A percentile compares a stretch with the other conserved stretches of the same genome.
phyloP scores from a whole-genome alignment of 2,329 filamentous ascomycete species.

The Eurotiales sp. region DNA sequence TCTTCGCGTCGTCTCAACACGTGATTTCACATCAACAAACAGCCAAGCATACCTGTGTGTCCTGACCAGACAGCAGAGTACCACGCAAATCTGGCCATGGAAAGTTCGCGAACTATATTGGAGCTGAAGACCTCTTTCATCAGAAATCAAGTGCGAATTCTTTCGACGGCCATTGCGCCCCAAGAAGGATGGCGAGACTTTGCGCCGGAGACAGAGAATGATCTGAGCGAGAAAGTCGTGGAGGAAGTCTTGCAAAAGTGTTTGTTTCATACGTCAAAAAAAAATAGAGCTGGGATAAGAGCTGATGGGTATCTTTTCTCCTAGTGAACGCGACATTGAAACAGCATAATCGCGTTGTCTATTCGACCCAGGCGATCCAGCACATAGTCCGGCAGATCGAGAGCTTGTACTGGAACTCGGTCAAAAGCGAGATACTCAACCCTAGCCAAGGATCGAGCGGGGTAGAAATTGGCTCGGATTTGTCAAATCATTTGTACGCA shows the following conservation, averaged over 20 bases:
- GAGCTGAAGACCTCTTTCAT: constrained; percentile 52
- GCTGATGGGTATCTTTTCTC: neutral
- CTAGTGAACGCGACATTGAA: constrained; percentile 52
- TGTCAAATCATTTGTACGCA: constrained; percentile 36
- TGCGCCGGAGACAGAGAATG: constrained; percentile 39
- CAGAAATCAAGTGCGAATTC: constrained; percentile 48
- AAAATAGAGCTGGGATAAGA: constrained; percentile 1
- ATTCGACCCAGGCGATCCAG: constrained; percentile 52
- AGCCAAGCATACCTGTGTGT: neutral
- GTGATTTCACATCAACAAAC: constrained; percentile 5
- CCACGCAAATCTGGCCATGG: constrained; percentile 27
- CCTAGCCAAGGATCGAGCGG: constrained; percentile 23
- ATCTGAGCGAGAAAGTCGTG: constrained; percentile 47
- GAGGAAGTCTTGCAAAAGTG: constrained; percentile 51
- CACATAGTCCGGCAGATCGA: constrained; percentile 56
- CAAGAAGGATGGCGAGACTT: constrained; percentile 46
- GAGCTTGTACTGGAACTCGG: constrained; percentile 51
- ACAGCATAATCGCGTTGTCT: constrained; percentile 52
- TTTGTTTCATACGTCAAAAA: constrained; percentile 20
- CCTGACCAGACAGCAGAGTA: constrained; percentile 5
- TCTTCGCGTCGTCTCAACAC: constrained; percentile 5
- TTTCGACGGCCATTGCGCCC: constrained; percentile 47
- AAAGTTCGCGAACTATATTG: constrained; percentile 42
- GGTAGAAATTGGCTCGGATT: constrained; percentile 36
- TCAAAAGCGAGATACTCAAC: constrained; percentile 33